Percentiles rank a stretch among this genome's conserved stretches.
Evolutionary conservation across 495 filamentous ascomycete species (phyloP).

Genomic region (Chaetomium cochliodes): DNA sequence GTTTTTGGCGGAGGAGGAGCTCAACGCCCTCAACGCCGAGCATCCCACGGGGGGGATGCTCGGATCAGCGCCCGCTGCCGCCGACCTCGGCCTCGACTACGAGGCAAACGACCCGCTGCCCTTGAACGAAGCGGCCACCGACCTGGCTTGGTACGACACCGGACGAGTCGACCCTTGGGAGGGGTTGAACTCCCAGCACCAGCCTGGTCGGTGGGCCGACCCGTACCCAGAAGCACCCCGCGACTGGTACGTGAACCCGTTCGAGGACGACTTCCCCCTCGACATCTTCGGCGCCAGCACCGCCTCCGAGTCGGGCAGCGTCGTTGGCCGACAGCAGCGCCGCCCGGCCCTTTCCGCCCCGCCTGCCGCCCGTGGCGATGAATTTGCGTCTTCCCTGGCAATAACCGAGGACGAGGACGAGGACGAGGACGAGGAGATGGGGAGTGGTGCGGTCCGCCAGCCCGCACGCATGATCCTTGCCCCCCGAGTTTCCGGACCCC

Average conservation of each 20-base stretch:
- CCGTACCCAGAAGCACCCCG: not conserved
- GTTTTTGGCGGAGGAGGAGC: not conserved
- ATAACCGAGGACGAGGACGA: not conserved
- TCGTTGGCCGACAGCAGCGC: not conserved
- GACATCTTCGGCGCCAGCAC: not conserved
- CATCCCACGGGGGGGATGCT: not conserved
- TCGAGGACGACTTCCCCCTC: not conserved
- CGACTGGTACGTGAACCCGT: not conserved
- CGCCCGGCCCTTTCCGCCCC: not conserved
- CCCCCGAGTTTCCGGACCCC: not conserved
- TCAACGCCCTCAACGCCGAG: not conserved
- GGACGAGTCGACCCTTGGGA: not conserved
- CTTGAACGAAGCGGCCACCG: too few relatives aligned
- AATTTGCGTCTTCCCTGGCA: not conserved
- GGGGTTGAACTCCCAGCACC: not conserved
- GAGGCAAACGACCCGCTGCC: not conserved
- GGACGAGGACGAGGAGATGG: not conserved
- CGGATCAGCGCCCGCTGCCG: not conserved
- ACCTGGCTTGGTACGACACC: not conserved
- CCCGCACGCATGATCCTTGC: not conserved
- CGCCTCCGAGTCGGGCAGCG: not conserved
- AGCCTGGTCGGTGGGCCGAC: not conserved
- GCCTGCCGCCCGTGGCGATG: not conserved
- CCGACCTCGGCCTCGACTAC: not conserved
- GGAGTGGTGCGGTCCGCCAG: not conserved